A percentile compares a stretch with the other conserved stretches of the same genome.
Conservation (phyloP, 352 stramenopile species). For the Pythium chondricola region DNA sequence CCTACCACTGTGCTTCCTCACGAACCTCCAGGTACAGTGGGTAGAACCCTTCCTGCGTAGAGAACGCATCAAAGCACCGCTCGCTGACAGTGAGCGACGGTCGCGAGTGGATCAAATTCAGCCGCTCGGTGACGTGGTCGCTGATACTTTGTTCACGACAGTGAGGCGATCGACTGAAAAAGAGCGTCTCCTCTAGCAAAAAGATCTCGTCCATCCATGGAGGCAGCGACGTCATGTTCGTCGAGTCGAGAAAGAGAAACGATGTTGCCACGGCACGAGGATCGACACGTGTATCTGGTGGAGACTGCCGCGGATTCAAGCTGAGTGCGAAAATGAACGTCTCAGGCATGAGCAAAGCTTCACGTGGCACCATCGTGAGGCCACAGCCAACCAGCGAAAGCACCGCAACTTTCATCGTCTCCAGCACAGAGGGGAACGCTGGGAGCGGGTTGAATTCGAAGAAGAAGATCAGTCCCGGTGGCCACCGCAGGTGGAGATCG, state of each 20-base stretch:
- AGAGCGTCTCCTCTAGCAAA: not conserved
- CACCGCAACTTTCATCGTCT: not conserved
- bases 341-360: not conserved
- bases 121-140: not conserved
- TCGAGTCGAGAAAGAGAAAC: not conserved
- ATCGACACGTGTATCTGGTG: not conserved
- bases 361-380: not conserved
- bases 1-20: not conserved
- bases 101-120: not conserved
- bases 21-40: not conserved
- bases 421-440: not conserved
- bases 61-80: not conserved
- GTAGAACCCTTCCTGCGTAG: not conserved
- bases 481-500: conserved; percentile 7
- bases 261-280: not conserved
- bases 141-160: not conserved
- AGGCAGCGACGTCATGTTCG: conserved; percentile 1
- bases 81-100: not conserved
- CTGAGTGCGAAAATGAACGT: not conserved
- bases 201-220: conserved; percentile 13
- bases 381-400: conserved; percentile 4
- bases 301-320: not conserved
- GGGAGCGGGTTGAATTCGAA: conserved; percentile 4
- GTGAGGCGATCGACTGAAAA: conserved; percentile 3
- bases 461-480: conserved; percentile 1